Conservation (phyloP, 2,329 filamentous ascomycete genomes). For the Aspergillus puulaauensis region DNA sequence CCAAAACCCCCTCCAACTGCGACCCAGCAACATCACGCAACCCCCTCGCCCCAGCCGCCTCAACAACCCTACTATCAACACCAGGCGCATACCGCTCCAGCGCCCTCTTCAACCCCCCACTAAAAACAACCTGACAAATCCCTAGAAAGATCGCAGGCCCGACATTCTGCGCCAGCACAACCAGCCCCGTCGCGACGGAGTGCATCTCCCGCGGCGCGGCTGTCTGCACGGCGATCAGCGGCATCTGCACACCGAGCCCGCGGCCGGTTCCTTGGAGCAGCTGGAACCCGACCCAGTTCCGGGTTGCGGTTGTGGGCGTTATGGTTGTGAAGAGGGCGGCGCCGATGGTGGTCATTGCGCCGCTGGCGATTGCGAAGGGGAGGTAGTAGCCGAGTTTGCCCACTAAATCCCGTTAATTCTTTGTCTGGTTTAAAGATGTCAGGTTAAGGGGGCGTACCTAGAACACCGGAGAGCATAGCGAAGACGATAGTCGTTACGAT, state of each 20-base stretch:
- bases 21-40: too few relatives aligned
- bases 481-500: slow-evolving; percentile 33
- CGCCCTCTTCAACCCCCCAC: too few relatives aligned
- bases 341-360: slow-evolving; percentile 31
- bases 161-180: slow-evolving; percentile 42
- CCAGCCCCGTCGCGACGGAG: slow-evolving; percentile 40
- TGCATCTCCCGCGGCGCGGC: slow-evolving; percentile 31
- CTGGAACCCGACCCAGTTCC: slow-evolving; percentile 51
- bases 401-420: slow-evolving; percentile 13
- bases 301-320: slow-evolving; percentile 33
- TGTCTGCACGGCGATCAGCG: slow-evolving; percentile 43
- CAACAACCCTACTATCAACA: too few relatives aligned
- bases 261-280: slow-evolving; percentile 45
- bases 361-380: slow-evolving; percentile 29
- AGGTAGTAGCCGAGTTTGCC: slow-evolving; percentile 34
- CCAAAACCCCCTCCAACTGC: too few relatives aligned
- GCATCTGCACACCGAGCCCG: slow-evolving; percentile 31
- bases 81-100: too few relatives aligned
- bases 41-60: too few relatives aligned
- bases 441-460: slow-evolving; percentile 19
- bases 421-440: too few relatives aligned
- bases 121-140: slow-evolving; percentile 22
- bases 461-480: slow-evolving; percentile 31
- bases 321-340: slow-evolving; percentile 45
- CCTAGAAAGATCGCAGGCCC: slow-evolving; percentile 51